Conservation (phyloP, 2,329 filamentous ascomycete species). For the Sordariomycetes sp. region DNA sequence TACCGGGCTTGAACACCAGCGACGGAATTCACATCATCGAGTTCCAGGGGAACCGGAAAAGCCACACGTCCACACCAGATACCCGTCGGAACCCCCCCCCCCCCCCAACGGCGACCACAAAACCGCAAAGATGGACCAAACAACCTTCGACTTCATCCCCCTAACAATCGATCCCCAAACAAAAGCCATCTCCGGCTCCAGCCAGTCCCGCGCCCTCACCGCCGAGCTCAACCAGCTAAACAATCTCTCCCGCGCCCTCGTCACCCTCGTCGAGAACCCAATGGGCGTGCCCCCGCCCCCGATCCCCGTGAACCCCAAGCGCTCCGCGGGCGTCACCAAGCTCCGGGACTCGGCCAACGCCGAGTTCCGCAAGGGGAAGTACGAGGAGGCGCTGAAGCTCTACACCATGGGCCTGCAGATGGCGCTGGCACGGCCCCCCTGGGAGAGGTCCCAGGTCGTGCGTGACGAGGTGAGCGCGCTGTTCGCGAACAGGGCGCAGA, state of each 20-base stretch:
- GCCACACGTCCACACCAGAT: background rate
- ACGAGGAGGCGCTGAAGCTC: slow-evolving; percentile 62
- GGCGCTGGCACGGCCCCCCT: slow-evolving; percentile 67
- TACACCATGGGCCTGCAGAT: slow-evolving; percentile 85
- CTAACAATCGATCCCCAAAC: slow-evolving; percentile 69
- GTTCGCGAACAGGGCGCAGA: slow-evolving; percentile 81
- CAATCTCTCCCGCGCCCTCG: slow-evolving; percentile 60
- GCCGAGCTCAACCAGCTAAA: slow-evolving; percentile 65
- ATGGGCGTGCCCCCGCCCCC: slow-evolving; percentile 68
- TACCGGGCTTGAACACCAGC: no score
- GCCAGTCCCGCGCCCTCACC: slow-evolving; percentile 35
- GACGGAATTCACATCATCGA: no score
- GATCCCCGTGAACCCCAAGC: slow-evolving; percentile 84
- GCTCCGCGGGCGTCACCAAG: slow-evolving; percentile 76
- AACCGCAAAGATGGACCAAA: slow-evolving; percentile 36
- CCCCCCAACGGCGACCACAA: no score
- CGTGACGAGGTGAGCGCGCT: slow-evolving; percentile 72
- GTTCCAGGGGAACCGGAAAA: background rate
- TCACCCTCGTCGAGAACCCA: slow-evolving; percentile 43
- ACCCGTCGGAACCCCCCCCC: background rate
- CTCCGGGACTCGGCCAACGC: slow-evolving; percentile 79
- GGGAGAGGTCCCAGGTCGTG: slow-evolving; percentile 77
- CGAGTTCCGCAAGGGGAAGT: slow-evolving; percentile 65
- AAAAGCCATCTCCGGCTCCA: slow-evolving; percentile 51
- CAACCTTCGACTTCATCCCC: slow-evolving; percentile 72